These are phyloP conservation scores for Cylindrodendrum hubeiense DNA, from an alignment of 2,329 filamentous ascomycete genomes.

Conservation along the genomic window DNA sequence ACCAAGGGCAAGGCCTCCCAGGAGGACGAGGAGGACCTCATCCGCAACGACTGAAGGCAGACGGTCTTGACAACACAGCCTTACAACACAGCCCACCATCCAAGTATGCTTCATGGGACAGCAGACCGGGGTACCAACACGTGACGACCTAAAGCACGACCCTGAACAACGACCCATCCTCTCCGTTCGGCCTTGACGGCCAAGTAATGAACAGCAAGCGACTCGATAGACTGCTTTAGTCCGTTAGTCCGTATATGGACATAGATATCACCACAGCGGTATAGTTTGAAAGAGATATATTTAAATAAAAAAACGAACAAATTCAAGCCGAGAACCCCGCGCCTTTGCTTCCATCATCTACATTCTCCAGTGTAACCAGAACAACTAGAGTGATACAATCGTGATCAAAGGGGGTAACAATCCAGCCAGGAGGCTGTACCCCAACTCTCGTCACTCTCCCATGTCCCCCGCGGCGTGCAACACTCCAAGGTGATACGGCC, in stretches of 20 bases:
- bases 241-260: neutral
- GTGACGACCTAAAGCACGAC: neutral
- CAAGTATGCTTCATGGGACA: too few species aligned
- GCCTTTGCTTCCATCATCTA: neutral
- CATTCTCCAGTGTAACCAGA: neutral
- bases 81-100: neutral
- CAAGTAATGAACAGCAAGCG: slow-evolving; percentile 1
- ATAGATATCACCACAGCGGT: neutral
- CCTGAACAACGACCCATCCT: neutral
- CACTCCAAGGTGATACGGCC: neutral
- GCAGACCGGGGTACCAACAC: neutral
- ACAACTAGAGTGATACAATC: neutral
- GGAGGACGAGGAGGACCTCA: slow-evolving; percentile 30
- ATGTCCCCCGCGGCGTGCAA: neutral
- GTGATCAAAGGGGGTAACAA: neutral
- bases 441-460: neutral
- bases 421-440: too few species aligned
- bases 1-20: slow-evolving; percentile 48
- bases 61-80: neutral
- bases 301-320: slow-evolving; percentile 1
- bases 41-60: slow-evolving; percentile 4
- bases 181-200: neutral
- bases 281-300: slow-evolving; percentile 3
- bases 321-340: neutral
- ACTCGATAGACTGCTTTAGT: neutral